Evolutionary conservation across 495 filamentous ascomycete species (phyloP).

Genomic region (Podospora australis): DNA sequence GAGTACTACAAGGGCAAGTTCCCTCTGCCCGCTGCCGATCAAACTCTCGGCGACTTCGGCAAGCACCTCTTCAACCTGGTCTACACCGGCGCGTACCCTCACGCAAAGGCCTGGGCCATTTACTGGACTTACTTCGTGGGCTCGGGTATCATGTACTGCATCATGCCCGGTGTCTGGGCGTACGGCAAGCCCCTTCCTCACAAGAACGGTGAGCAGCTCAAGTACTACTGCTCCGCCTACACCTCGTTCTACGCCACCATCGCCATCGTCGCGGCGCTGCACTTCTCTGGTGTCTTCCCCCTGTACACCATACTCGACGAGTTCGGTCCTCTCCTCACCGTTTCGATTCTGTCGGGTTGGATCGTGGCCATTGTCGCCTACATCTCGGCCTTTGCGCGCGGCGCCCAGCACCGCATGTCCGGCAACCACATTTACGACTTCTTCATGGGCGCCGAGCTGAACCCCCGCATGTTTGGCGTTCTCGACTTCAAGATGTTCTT

Average conservation of each 20-base stretch:
- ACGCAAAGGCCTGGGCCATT: conserved; percentile 72
- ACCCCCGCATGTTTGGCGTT: conserved; percentile 88
- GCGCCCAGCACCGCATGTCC: conserved; percentile 85
- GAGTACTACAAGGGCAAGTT: conserved; percentile 83
- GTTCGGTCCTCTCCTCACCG: conserved; percentile 84
- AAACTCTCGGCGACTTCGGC: conserved; percentile 63
- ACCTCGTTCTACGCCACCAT: conserved; percentile 85
- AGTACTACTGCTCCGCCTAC: conserved; percentile 89
- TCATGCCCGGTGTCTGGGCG: conserved; percentile 74
- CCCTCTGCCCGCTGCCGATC: conserved; percentile 57
- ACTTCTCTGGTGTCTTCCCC: conserved; percentile 77
- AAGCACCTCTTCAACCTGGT: conserved; percentile 60
- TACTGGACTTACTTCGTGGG: conserved; percentile 91
- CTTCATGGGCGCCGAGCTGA: conserved; percentile 98
- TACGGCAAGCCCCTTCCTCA: conserved; percentile 83
- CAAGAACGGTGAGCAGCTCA: conserved; percentile 71
- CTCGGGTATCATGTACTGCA: conserved; percentile 73
- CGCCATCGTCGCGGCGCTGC: conserved; percentile 55
- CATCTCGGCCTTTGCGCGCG: conserved; percentile 70
- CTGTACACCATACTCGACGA: conserved; percentile 93
- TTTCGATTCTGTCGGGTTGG: conserved; percentile 85
- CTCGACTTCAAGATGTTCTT: conserved; percentile 99
- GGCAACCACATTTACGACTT: conserved; percentile 91
- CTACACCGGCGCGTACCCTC: conserved; percentile 76
- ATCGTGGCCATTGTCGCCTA: conserved; percentile 76